Conservation (phyloP, 805 yeast species). For the Candida succiphila region DNA sequence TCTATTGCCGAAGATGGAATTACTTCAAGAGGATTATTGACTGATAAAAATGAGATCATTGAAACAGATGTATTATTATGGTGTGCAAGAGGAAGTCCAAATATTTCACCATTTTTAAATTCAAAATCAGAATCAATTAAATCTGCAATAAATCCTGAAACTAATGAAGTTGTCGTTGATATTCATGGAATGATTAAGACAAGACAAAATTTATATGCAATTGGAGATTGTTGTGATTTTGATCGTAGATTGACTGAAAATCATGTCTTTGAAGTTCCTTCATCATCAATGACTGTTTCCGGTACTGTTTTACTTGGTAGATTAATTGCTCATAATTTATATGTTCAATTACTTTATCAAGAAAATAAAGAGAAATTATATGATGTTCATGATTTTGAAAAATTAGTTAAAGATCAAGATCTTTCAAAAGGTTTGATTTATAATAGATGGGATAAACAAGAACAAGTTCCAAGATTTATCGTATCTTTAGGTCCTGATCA, state of each 20-base stretch:
- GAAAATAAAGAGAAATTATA: background rate
- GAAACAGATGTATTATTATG: constrained; percentile 4
- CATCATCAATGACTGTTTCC: constrained; percentile 2
- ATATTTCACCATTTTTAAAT: constrained; percentile 1
- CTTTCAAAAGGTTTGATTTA: constrained; percentile 3
- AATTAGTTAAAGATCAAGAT: constrained; percentile 1
- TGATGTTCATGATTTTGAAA: constrained; percentile 2
- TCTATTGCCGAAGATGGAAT: background rate
- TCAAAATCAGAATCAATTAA: constrained; percentile 2
- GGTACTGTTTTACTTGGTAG: constrained; percentile 5
- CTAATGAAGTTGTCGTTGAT: constrained; percentile 4
- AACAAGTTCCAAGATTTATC: background rate
- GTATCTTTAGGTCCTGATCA: constrained; percentile 1
- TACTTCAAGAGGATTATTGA: background rate
- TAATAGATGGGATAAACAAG: background rate
- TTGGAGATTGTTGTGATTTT: constrained; percentile 5
- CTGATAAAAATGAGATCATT: constrained; percentile 2
- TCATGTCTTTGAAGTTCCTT: constrained; percentile 2
- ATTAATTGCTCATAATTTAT: constrained; percentile 5
- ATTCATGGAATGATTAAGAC: background rate
- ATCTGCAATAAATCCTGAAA: constrained; percentile 2
- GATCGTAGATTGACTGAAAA: constrained; percentile 2
- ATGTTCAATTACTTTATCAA: background rate
- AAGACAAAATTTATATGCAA: constrained; percentile 1
- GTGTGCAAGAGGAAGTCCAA: constrained; percentile 4